These are phyloP conservation scores for Suillus lakei DNA, from an alignment of 768 basidiomycete genomes.

Conservation along the genomic window DNA sequence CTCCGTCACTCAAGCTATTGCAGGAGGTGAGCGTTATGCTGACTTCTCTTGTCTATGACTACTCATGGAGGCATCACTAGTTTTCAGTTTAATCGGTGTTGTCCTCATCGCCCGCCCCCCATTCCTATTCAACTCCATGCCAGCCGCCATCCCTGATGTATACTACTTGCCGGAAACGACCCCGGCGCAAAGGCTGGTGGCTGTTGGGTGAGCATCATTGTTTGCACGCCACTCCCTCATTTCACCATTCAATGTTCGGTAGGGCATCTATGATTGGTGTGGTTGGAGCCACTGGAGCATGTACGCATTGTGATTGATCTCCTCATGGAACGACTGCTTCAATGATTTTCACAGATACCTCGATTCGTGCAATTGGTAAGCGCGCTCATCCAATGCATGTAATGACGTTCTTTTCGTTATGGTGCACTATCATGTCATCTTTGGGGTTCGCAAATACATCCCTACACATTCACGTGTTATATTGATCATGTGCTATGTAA, in stretches of 20 bases:
- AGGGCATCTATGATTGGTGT: constrained; percentile 72
- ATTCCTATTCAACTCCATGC: constrained; percentile 62
- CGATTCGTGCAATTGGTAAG: constrained; percentile 72
- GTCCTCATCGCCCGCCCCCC: constrained; percentile 81
- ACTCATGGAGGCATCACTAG: constrained; percentile 30
- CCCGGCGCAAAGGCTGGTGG: constrained; percentile 52
- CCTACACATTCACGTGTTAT: background rate
- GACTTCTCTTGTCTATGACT: background rate
- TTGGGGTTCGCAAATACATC: constrained; percentile 12
- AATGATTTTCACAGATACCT: constrained; percentile 41
- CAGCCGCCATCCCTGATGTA: background rate
- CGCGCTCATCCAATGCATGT: constrained; percentile 78
- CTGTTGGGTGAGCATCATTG: constrained; percentile 51
- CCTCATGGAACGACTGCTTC: background rate
- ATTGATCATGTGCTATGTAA: background rate
- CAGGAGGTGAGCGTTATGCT: constrained; percentile 43
- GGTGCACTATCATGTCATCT: constrained; percentile 44
- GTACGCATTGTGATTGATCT: constrained; percentile 44
- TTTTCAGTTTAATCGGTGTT: constrained; percentile 75
- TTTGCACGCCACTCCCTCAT: background rate
- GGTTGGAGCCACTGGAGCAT: constrained; percentile 66
- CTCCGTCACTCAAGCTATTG: constrained; percentile 57
- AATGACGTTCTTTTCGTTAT: constrained; percentile 66
- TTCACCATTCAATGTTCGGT: constrained; percentile 2
- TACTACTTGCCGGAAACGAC: constrained; percentile 19